Percentiles rank a stretch among this genome's conserved stretches.
Evolutionary conservation across 2,329 filamentous ascomycete genomes (phyloP).

Genomic region (Aspergillus arachidicola): DNA sequence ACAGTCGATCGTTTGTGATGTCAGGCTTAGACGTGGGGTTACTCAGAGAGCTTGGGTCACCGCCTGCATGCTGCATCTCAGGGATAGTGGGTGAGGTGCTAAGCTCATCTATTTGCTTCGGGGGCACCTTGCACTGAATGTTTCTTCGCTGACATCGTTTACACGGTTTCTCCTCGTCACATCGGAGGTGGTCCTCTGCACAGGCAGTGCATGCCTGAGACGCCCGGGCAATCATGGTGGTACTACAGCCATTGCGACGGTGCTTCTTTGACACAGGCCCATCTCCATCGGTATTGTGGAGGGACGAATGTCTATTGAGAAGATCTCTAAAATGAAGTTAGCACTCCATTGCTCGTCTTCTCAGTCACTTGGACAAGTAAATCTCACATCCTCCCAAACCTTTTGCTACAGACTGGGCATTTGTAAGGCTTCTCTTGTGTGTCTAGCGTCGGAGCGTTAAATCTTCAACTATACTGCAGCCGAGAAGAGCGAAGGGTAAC

Average conservation of each 20-base stretch:
- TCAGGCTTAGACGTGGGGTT: background rate
- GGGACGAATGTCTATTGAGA: background rate
- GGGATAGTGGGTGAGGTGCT: background rate
- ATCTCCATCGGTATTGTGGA: slow-evolving; percentile 2
- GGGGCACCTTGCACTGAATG: slow-evolving; percentile 14
- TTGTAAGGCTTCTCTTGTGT: background rate
- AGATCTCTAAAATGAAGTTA: slow-evolving; percentile 24
- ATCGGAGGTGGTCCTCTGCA: slow-evolving; percentile 34
- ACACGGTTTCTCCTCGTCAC: slow-evolving; percentile 36
- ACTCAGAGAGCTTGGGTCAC: background rate
- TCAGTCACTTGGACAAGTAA: background rate
- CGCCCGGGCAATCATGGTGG: slow-evolving; percentile 18
- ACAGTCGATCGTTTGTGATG: background rate
- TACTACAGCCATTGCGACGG: slow-evolving; percentile 7
- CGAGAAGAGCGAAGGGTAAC: slow-evolving; percentile 3
- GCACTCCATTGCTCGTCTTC: background rate
- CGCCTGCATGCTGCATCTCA: background rate
- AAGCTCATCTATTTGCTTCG: background rate
- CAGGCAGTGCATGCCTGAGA: slow-evolving; percentile 32
- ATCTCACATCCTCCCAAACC: background rate
- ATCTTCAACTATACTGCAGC: background rate
- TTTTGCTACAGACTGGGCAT: background rate
- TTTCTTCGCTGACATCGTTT: slow-evolving; percentile 29
- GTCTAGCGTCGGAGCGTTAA: background rate
- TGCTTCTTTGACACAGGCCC: background rate